Evolutionary conservation across 352 stramenopile species (phyloP).

Genomic region (Phytophthora pistaciae): DNA sequence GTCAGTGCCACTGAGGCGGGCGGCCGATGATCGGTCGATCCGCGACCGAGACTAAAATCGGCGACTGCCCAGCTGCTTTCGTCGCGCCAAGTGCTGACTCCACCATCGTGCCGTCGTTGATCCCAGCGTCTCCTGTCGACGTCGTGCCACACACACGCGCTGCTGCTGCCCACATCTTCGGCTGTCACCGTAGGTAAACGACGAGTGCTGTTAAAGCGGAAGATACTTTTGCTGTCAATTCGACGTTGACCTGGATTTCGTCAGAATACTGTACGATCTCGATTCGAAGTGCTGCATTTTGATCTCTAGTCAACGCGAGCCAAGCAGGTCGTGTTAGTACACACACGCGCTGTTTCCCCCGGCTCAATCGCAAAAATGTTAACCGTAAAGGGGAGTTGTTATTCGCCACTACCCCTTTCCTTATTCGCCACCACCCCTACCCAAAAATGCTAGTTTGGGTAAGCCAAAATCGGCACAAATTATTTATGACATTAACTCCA

Average conservation of each 20-base stretch:
- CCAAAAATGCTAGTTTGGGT: too few relatives aligned
- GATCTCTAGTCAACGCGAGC: not conserved
- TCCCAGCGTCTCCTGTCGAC: constrained; percentile 4
- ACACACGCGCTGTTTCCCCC: not conserved
- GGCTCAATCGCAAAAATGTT: not conserved
- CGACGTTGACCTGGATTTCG: not conserved
- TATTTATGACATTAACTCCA: too few relatives aligned
- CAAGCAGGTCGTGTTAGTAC: not conserved
- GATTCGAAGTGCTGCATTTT: not conserved
- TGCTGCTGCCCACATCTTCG: not conserved
- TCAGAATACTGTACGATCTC: not conserved
- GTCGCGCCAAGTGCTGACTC: constrained; percentile 15
- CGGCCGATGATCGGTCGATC: not conserved
- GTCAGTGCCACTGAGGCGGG: not conserved
- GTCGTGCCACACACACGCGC: not conserved
- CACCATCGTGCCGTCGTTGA: not conserved
- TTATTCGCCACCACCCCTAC: too few relatives aligned
- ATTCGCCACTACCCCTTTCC: too few relatives aligned
- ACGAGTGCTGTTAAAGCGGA: not conserved
- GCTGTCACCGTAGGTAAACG: not conserved
- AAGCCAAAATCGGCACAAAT: too few relatives aligned
- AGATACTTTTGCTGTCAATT: not conserved
- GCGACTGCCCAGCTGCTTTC: constrained; percentile 14
- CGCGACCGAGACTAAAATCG: constrained; percentile 12
- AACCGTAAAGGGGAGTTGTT: too few relatives aligned